Evolutionary conservation across 2,329 filamentous ascomycete species (phyloP), one percentile per base, ranked within the genome.

Genomic region (Gyromitra esculenta): DNA sequence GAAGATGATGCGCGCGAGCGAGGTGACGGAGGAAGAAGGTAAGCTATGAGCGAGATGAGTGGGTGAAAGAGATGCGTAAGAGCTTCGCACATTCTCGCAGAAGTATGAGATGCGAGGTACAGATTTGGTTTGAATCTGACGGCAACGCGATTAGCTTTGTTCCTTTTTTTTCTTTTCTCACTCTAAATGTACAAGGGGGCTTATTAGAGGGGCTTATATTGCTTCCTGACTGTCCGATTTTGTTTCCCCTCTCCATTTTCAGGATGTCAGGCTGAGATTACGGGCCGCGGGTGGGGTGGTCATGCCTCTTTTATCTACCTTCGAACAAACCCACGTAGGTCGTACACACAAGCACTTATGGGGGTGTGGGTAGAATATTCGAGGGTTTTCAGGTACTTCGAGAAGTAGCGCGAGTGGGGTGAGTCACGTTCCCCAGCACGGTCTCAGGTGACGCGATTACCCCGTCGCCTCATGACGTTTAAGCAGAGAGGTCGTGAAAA

Each of bases 361-460:
- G 50, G 18, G n/a, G 25, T 31, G 25, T 31, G 25, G 25, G 2
- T 31, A 31, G 2, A 31, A 31, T 31, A 31, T 31, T 31, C 25
- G 4, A 31, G 25, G 25, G 25, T 4, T 31, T 31, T 31, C 25
- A 31, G 50, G 21, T 54, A 11, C 48, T 54, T 54, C 50, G 21
- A 54, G 50, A 54, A 54, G 50, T 21, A 13, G 11, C 21, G 9
- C 21, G 50, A 54, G 50, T 13, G n/a, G 21, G 50, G 21, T 54
- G 50, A 54, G 50, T 54, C 50, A 54, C 50, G 21, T 25, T 52
- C 2, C 18, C 5, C 50, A 21, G 50, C 50, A 21, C 50, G 18
- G 50, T 54, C 21, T 54, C 50, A 54, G 50, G 50, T 54, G 50
- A 54, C 50, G 50, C 18, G 50, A 54, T 54, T 54, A 1, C 43